Percentiles rank a stretch among this genome's conserved stretches.
phyloP scores from a whole-genome alignment of 2,329 filamentous ascomycete genomes.

The Calonectria hongkongensis region DNA sequence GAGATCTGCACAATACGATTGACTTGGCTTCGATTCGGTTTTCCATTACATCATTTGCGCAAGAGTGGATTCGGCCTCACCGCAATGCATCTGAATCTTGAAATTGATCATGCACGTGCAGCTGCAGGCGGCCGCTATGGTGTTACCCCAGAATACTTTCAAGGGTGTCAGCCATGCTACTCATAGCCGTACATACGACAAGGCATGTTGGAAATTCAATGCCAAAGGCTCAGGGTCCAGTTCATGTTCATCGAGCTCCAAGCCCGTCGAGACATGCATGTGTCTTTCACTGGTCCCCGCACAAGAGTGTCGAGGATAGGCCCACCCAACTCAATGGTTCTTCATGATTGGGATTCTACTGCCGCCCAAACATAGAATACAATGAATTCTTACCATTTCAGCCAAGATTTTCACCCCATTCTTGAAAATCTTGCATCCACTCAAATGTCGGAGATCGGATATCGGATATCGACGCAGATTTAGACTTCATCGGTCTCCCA shows the following conservation, averaged over 20 bases:
- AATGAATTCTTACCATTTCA: too few species aligned
- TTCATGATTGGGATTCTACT: not conserved
- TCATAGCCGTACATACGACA: conserved; percentile 1
- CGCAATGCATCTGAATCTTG: conserved; percentile 27
- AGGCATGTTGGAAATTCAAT: conserved; percentile 22
- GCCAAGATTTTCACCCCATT: too few species aligned
- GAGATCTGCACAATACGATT: conserved; percentile 10
- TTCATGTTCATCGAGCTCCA: too few species aligned
- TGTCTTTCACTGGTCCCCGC: not conserved
- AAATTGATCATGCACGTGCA: conserved; percentile 31
- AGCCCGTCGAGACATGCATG: not conserved
- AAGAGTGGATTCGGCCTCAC: conserved; percentile 10
- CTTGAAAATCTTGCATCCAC: too few species aligned
- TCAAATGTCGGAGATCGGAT: too few species aligned
- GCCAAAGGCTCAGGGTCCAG: conserved; percentile 26
- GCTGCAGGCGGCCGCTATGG: not conserved
- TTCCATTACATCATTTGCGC: not conserved
- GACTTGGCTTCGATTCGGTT: not conserved
- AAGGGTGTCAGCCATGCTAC: conserved; percentile 13
- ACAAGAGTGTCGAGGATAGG: not conserved
- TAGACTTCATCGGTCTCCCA: conserved; percentile 24
- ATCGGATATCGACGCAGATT: conserved; percentile 21
- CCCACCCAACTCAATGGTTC: not conserved
- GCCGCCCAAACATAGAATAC: too few species aligned
- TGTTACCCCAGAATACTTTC: conserved; percentile 20